phyloP scores from a whole-genome alignment of 768 basidiomycete species.

The Pleurotus platypus region DNA sequence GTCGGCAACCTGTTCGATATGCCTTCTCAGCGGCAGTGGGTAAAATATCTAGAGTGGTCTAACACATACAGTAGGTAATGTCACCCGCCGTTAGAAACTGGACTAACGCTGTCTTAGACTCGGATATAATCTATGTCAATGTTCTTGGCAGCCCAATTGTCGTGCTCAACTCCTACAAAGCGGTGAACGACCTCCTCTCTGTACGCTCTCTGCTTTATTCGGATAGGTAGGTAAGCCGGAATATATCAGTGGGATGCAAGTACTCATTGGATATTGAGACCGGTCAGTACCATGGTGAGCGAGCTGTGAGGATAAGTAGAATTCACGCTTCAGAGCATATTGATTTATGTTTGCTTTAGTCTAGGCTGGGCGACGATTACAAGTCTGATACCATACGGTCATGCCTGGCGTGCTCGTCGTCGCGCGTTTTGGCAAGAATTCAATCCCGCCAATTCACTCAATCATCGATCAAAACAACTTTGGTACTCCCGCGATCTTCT shows the following conservation, averaged over 20 bases:
- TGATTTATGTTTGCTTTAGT: not conserved
- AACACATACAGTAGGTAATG: slow-evolving; percentile 10
- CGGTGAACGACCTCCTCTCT: slow-evolving; percentile 10
- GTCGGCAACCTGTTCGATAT: slow-evolving; percentile 18
- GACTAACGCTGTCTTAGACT: not conserved
- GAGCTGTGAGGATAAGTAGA: too few species aligned
- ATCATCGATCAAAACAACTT: slow-evolving; percentile 13
- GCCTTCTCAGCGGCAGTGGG: slow-evolving; percentile 16
- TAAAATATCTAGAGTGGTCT: slow-evolving; percentile 10
- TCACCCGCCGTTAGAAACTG: not conserved
- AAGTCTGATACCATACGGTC: slow-evolving; percentile 8
- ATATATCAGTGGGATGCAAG: not conserved
- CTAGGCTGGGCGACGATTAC: slow-evolving; percentile 3
- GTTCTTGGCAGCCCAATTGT: slow-evolving; percentile 1
- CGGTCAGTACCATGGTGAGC: too few species aligned
- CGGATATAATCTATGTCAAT: slow-evolving; percentile 7
- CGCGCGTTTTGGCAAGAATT: not conserved
- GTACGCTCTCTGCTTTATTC: slow-evolving; percentile 9
- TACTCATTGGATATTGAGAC: not conserved
- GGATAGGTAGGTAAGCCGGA: not conserved
- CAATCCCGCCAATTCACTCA: not conserved
- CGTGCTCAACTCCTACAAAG: slow-evolving; percentile 10
- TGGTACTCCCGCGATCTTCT: slow-evolving; percentile 20
- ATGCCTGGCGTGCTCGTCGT: not conserved
- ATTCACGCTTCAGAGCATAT: too few species aligned